Percentiles rank a stretch among this genome's conserved stretches.
phyloP scores from a whole-genome alignment of 208 protist species.

The Blastocrithidia nonstop region DNA sequence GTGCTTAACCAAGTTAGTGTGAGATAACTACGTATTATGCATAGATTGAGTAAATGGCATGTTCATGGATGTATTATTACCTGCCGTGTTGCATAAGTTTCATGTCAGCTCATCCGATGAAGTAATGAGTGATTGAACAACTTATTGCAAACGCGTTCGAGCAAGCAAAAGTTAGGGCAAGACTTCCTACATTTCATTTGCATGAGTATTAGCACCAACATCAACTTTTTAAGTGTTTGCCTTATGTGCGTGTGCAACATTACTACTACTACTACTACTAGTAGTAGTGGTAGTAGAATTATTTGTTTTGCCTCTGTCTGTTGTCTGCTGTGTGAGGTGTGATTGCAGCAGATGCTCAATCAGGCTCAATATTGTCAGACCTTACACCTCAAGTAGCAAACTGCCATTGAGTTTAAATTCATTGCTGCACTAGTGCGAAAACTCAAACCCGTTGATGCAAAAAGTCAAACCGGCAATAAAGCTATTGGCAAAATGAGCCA shows the following conservation, averaged over 20 bases:
- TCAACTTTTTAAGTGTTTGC: slow-evolving; percentile 13
- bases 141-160: neutral
- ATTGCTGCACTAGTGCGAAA: slow-evolving; percentile 59
- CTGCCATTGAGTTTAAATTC: slow-evolving; percentile 49
- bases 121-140: slow-evolving; percentile 12
- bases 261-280: no score
- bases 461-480: slow-evolving; percentile 48
- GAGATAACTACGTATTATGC: no score
- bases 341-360: slow-evolving; percentile 29
- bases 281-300: no score
- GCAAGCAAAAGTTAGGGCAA: slow-evolving; percentile 8
- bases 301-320: no score
- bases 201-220: slow-evolving; percentile 2
- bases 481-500: slow-evolving; percentile 37
- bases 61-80: no score
- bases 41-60: no score
- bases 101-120: no score
- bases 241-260: slow-evolving; percentile 16
- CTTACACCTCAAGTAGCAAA: slow-evolving; percentile 66
- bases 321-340: no score
- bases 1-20: no score
- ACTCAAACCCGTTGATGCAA: slow-evolving; percentile 66
- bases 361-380: slow-evolving; percentile 32
- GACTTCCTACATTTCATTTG: no score
- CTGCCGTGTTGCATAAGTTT: no score